Percentiles rank a stretch among this genome's conserved stretches.
Evolutionary conservation across 2,329 filamentous ascomycete species (phyloP).

Genomic region (Pezicula radicicola): DNA sequence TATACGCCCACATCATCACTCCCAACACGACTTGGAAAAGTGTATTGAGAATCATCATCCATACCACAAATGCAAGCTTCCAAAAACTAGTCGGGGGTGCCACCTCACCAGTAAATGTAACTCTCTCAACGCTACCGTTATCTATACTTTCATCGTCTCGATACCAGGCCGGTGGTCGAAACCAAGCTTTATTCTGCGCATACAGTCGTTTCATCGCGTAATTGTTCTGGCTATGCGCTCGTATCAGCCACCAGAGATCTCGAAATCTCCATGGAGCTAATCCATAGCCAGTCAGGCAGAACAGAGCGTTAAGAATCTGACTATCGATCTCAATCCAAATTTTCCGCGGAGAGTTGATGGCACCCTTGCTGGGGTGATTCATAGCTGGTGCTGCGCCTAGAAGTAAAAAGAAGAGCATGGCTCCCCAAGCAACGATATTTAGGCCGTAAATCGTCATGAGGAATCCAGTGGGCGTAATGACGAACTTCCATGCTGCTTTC

Average conservation of each 20-base stretch:
- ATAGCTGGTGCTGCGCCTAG: constrained; percentile 69
- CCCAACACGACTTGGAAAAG: constrained; percentile 28
- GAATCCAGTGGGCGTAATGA: constrained; percentile 71
- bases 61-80: constrained; percentile 11
- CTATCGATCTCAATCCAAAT: constrained; percentile 82
- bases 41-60: constrained; percentile 28
- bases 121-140: not conserved
- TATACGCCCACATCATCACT: constrained; percentile 15
- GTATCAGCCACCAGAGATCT: constrained; percentile 68
- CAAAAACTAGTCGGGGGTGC: not conserved
- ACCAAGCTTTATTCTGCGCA: not conserved
- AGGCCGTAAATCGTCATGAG: constrained; percentile 74
- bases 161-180: not conserved
- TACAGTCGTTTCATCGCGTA: constrained; percentile 58
- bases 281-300: constrained; percentile 82
- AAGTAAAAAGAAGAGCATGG: constrained; percentile 82
- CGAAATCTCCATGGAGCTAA: constrained; percentile 82
- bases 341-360: constrained; percentile 65
- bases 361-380: constrained; percentile 49
- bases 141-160: not conserved
- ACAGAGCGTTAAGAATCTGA: constrained; percentile 77
- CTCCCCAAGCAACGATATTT: constrained; percentile 82
- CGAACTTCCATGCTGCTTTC: constrained; percentile 65
- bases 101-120: not conserved
- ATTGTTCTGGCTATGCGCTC: constrained; percentile 50